A percentile compares a stretch with the other conserved stretches of the same genome.
phyloP scores from a whole-genome alignment of 257 asterid species.

The Catharanthus roseus region DNA sequence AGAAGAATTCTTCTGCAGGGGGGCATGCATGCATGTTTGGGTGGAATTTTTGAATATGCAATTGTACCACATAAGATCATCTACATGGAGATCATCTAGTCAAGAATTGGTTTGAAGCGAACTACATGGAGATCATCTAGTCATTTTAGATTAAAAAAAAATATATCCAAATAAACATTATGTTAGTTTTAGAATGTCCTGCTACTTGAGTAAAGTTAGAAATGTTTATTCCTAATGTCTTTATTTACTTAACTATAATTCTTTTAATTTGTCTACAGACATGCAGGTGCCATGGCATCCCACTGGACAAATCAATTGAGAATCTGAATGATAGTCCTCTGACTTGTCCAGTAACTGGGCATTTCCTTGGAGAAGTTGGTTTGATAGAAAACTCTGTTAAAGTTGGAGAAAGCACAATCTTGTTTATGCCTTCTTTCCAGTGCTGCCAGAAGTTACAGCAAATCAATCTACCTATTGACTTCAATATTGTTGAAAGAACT shows the following conservation, averaged over 20 bases:
- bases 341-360: slow-evolving; percentile 57
- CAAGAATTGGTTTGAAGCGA: not conserved
- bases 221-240: not conserved
- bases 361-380: slow-evolving; percentile 48
- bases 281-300: slow-evolving; percentile 90
- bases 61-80: not conserved
- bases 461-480: slow-evolving; percentile 55
- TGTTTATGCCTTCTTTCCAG: slow-evolving; percentile 81
- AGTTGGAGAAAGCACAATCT: slow-evolving; percentile 69
- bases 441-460: slow-evolving; percentile 41
- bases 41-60: not conserved
- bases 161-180: not conserved
- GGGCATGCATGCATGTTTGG: not conserved
- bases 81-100: not conserved
- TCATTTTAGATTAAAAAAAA: slow-evolving; percentile 4
- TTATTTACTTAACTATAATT: slow-evolving; percentile 6
- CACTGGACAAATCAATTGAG: slow-evolving; percentile 41
- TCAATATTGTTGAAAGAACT: slow-evolving; percentile 72
- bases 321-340: slow-evolving; percentile 20
- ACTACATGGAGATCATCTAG: not conserved
- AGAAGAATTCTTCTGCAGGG: not conserved
- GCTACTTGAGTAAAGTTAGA: not conserved
- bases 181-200: not conserved
- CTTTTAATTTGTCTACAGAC: slow-evolving; percentile 47
- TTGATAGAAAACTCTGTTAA: slow-evolving; percentile 58